Evolutionary conservation across 2,329 filamentous ascomycete species (phyloP), one percentile per base, ranked within the genome.

Genomic region (Thermomyces lanuginosus): DNA sequence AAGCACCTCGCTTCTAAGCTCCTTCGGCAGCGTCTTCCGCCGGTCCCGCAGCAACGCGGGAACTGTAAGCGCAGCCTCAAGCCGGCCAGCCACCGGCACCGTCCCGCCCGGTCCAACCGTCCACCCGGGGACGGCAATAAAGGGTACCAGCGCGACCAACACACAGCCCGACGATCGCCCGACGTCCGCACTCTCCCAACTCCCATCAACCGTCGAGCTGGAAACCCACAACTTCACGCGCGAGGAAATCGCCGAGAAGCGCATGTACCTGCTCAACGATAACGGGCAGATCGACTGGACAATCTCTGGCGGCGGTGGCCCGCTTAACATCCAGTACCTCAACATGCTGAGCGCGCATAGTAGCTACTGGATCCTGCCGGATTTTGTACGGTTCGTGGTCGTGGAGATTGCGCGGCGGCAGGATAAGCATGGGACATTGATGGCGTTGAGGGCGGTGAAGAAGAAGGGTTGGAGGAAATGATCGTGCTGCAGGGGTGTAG

Each of bases 331-430:
- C 13, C 84, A 95, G 53, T 98, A 98, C 48, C 55, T 95, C 18
- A 93, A 92, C 39, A 98, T 98, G 89, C 58, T 98, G 29, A 80
- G 82, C 31, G 89, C 89, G 6, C 89, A 98, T 52, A 83, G 80
- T 30, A 86, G 79, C 47, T 98, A 98, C 51, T 98, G 89, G 89
- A 66, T 72, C 2, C 73, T 78, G 41, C 69, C 63, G 15, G 89
- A 95, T 47, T 84, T 98, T 48, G 74, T 92, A n/a, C 63, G 84
- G 22, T 75, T 95, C 61, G 55, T 95, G 26, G 91, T 91, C 22
- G 63, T 86, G 16, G 89, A 98, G 54, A 73, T 91, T 39, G 84
- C 84, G 3, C 63, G 86, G 36, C 63, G 63, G 38, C 66, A 71
- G 4, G 84, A 86, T 0, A 72, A 67, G 38, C 60, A 66, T 8